Evolutionary conservation across 2,329 filamentous ascomycete genomes (phyloP), one percentile per base, ranked within the genome.

Genomic region (Ophiostoma ips): DNA sequence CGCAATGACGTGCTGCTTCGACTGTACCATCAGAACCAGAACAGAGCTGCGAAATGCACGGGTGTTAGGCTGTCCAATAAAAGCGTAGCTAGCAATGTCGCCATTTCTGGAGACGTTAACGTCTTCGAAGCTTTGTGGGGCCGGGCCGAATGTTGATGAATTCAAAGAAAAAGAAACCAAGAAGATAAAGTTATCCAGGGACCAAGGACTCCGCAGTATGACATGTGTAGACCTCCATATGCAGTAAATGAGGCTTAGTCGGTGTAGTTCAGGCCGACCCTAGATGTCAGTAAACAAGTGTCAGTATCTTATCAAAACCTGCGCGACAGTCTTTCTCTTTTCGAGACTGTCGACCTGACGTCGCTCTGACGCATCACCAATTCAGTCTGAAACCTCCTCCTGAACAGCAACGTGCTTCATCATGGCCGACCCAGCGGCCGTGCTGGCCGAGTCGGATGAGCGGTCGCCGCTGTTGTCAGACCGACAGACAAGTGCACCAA

Each of bases 381-480:
- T 13, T 44, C 16, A 13, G 41, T n/a, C 49, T 15, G n/a, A 13
- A 18, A 6, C 37, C 16, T n/a, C n/a, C n/a, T n/a, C n/a, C n/a
- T n/a, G n/a, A n/a, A n/a, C n/a, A n/a, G n/a, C n/a, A n/a, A n/a
- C n/a, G n/a, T n/a, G n/a, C n/a, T 21, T 40, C 19, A 15, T 28
- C 21, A 43, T 43, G 40, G 24, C 21, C 2, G 21, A 15, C 21
- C 40, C 24, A 28, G n/a, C 40, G 15, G 30, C 31, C 24, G 31
- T 31, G 24, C 45, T 49, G 12, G 38, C 21, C 24, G 36, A 36
- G 31, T 47, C 51, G 10, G 43, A 52, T 11, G 52, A 54, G 43
- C 41, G 40, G 35, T 54, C 52, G 12, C 52, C 52, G n/a, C 48
- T 52, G 16, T 31, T 55, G n/a, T 19, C 34, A 12, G 43, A 36